Base-by-base conservation (phyloP, 805 yeast genomes). In the Diddensiella santjacobensis region DNA sequence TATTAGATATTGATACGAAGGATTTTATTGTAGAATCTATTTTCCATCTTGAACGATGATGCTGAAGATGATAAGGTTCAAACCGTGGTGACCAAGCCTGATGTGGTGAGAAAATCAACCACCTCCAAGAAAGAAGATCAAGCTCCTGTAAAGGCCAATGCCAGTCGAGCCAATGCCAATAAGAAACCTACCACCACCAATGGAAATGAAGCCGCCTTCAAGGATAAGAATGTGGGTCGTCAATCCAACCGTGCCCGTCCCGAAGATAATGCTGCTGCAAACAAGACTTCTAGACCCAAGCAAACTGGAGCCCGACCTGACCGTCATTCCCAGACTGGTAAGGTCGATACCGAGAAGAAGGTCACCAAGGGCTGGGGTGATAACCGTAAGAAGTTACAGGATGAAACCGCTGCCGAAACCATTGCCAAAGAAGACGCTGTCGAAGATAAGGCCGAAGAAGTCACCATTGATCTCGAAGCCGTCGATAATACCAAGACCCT, bases 131-230 rank as follows among this genome's bases (percentile, higher is more conserved):
- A 90, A 79, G 70, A 81, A 53, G 65, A 87, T 67, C 81, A 73
- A 53, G 80, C 93, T 52, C 90, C 93, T 64, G 42, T 81, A 50
- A 55, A 73, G 54, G 80, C 93, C 52, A 90, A 93, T 64, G 42
- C 81, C 50, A 55, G 63, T 47, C 62, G 62, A 50, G 61, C 65
- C 50, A 53, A 57, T 52, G 96, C 87, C 68, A 71, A 87, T 60
- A 77, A 77, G 69, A 47, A 54, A 51, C 49, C 59, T 13, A 42
- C 59, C 24, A 58, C 59, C 44, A 74, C 83, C 50, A 72, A 87
- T 61, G 95, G 93, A 71, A 89, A 87, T 77, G 96, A 88, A 65
- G 95, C 88, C 61, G 96, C 95, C 55, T 72, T 82, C 70, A 82
- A 74, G 71, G 80, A 73, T 78, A 82, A 79, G 75, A 66, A 71